Conservation (phyloP, 306 rosid genomes). For the Cicer chorassanicum region DNA sequence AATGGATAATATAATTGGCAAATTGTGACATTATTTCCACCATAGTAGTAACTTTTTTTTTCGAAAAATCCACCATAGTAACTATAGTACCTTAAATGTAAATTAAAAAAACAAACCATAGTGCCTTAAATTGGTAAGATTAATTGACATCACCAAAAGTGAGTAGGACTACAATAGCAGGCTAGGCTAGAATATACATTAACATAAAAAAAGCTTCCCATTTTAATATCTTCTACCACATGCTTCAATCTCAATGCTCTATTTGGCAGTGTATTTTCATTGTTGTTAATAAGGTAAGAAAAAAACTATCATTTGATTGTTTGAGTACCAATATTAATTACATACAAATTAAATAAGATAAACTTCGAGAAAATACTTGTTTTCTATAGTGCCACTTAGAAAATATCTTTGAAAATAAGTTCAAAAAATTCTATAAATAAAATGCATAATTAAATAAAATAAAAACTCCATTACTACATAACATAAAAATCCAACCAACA, state of each 20-base stretch:
- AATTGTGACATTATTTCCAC: too few species aligned
- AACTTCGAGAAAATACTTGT: not conserved
- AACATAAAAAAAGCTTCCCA: not conserved
- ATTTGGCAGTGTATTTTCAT: conserved; percentile 2
- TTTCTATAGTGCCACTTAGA: too few species aligned
- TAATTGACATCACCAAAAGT: conserved; percentile 4
- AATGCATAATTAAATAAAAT: too few species aligned
- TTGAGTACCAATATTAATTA: not conserved
- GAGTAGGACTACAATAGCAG: not conserved
- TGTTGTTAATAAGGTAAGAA: conserved; percentile 6
- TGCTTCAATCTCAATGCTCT: not conserved
- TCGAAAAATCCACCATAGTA: too few species aligned
- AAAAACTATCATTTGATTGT: not conserved
- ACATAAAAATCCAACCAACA: not conserved
- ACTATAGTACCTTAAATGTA: not conserved
- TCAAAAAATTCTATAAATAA: too few species aligned
- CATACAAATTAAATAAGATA: not conserved
- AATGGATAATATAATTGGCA: not conserved
- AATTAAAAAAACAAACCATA: not conserved
- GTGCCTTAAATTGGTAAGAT: not conserved
- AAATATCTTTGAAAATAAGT: too few species aligned
- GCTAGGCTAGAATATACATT: not conserved
- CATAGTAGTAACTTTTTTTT: too few species aligned
- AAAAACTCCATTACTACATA: not conserved
- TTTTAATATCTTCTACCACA: not conserved